Base-by-base conservation (phyloP, 495 filamentous ascomycete species). In the Annulohypoxylon maeteangense region DNA sequence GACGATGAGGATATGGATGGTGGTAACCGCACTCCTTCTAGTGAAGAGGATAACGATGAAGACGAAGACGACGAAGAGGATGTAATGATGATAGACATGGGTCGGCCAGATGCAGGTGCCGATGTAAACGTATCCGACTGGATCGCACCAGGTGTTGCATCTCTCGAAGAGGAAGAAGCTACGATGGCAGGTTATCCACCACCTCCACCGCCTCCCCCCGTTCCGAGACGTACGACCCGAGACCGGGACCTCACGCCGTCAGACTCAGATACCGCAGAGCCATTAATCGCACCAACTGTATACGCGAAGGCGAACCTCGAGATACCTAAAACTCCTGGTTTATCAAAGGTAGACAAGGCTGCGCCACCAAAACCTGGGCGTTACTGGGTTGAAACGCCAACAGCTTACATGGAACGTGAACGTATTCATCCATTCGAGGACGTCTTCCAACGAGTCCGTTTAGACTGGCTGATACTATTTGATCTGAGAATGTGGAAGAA, bases 401-500 rank as follows among this genome's bases (percentile, higher is more conserved):
- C 84, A 12, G 87, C 83, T 25, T 93, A 89, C 40, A 84, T 79
- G 38, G 82, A 84, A 29, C 84, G 86, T 14, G 82, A 87, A 14
- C 78, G 83, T 25, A 79, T 91, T 4, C 91, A 90, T 16, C 78
- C 88, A 1, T 88, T 94, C 59, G 96, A 98, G 74, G 91, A 99
- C 74, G 80, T 98, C 34, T 91, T 91, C 78, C 87, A 94, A 72
- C 90, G 95, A 23, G 90, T 98, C 10, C 91, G 95, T 32, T 83
- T 99, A 3, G 95, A 99, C 78, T 97, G 92, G 91, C 85, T 98
- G 78, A 92, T 99, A 44, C 86, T 99, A n/a, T 99, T 95, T 78
- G 95, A 99, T 75, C 81, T 99, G 40, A 83, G 95, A 58, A 84
- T 99, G 80, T 99, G 95, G 95, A 99, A 99, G 82, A 94, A 93